Conservation (phyloP, 805 yeast genomes). For the Teunomyces aglyptinius region DNA sequence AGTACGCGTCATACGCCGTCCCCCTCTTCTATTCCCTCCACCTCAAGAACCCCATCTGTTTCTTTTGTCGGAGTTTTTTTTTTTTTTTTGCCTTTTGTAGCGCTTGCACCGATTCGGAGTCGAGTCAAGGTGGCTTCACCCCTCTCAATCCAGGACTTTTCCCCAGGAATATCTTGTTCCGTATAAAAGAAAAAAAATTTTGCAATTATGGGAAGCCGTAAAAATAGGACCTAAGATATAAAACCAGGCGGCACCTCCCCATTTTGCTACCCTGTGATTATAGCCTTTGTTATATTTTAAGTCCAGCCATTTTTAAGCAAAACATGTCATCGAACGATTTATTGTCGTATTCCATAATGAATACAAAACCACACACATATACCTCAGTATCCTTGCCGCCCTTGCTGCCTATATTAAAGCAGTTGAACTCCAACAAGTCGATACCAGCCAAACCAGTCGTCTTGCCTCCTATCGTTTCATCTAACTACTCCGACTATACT, state of each 20-base stretch:
- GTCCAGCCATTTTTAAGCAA: not conserved
- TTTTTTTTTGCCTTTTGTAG: not conserved
- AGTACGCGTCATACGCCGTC: not conserved
- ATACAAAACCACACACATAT: conserved; percentile 6
- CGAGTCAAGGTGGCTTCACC: conserved; percentile 2
- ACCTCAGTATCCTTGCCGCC: conserved; percentile 9
- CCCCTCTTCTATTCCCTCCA: not conserved
- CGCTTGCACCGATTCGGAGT: conserved; percentile 3
- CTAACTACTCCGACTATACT: conserved; percentile 7
- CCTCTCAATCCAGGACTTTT: conserved; percentile 1
- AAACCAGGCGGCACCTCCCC: conserved; percentile 3
- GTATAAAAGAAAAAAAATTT: conserved; percentile 6
- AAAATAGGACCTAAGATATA: conserved; percentile 1
- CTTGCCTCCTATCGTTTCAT: conserved; percentile 7
- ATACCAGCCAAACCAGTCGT: conserved; percentile 2
- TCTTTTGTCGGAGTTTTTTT: not conserved
- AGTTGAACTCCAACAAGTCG: conserved; percentile 1
- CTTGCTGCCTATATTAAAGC: conserved; percentile 8
- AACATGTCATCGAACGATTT: conserved; percentile 33
- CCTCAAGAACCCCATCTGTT: not conserved
- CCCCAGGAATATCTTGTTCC: conserved; percentile 5
- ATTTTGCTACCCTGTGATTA: not conserved
- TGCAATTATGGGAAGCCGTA: conserved; percentile 1
- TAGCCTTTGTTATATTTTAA: not conserved
- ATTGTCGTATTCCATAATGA: conserved; percentile 40